phyloP scores from a whole-genome alignment of 805 yeast species.

The Candida oleophila region DNA sequence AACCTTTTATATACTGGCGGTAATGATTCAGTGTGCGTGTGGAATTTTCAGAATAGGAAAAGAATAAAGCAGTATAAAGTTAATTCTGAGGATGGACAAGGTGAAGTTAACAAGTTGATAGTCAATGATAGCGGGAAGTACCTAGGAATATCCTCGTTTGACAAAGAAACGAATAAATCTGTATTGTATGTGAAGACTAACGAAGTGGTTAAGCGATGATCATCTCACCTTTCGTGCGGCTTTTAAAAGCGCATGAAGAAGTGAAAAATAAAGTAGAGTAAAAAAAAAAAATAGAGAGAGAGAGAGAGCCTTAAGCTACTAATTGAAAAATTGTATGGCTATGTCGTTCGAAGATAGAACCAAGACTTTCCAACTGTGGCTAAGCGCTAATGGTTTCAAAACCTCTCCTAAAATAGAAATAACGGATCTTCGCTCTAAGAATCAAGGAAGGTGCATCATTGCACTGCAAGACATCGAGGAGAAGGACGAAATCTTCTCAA shows the following conservation, averaged over 20 bases:
- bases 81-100: background rate
- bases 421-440: slow-evolving; percentile 53
- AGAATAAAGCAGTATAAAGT: slow-evolving; percentile 40
- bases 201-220: background rate
- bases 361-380: slow-evolving; percentile 25
- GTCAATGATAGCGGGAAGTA: background rate
- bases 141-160: background rate
- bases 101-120: background rate
- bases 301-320: background rate
- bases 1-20: slow-evolving; percentile 48
- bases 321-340: background rate
- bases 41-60: slow-evolving; percentile 49
- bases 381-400: slow-evolving; percentile 30
- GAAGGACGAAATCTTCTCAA: slow-evolving; percentile 65
- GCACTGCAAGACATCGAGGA: slow-evolving; percentile 59
- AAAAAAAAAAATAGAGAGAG: too few relatives aligned
- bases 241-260: background rate
- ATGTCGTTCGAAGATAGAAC: slow-evolving; percentile 16
- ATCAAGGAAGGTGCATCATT: slow-evolving; percentile 78
- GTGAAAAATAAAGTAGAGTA: too few relatives aligned
- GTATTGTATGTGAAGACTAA: background rate
- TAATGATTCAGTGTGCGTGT: slow-evolving; percentile 48
- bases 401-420: slow-evolving; percentile 59
- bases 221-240: background rate
- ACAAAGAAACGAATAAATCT: background rate